These are phyloP conservation scores for Trichoderma asperellum DNA, from an alignment of 2,329 filamentous ascomycete species.

Conservation along the genomic window DNA sequence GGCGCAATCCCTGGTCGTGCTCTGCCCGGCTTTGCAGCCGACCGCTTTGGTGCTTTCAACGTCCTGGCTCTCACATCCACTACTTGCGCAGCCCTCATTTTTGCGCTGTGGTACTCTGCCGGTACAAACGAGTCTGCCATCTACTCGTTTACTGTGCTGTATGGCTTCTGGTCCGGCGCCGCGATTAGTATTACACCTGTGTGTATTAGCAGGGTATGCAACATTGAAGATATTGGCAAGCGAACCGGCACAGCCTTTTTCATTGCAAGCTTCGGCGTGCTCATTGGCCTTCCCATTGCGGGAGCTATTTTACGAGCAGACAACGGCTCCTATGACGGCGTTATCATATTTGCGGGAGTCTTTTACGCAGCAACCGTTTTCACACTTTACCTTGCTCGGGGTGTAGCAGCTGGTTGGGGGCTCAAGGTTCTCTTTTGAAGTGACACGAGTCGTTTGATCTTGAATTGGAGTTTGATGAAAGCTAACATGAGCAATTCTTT, in stretches of 20 bases:
- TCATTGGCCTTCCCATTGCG: conserved; percentile 63
- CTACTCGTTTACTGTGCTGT: conserved; percentile 65
- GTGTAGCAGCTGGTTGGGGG: conserved; percentile 33
- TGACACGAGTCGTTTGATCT: background rate
- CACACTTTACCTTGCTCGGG: conserved; percentile 33
- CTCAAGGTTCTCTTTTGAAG: conserved; percentile 23
- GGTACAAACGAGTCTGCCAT: conserved; percentile 52
- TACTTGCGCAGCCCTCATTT: conserved; percentile 49
- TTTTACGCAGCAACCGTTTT: conserved; percentile 38
- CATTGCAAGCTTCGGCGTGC: conserved; percentile 62
- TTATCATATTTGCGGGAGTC: conserved; percentile 56
- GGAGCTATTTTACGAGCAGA: conserved; percentile 53
- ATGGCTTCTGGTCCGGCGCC: conserved; percentile 71
- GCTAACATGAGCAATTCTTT: background rate
- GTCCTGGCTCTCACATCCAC: conserved; percentile 64
- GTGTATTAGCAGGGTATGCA: conserved; percentile 71
- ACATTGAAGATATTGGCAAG: conserved; percentile 68
- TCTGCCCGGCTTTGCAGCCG: conserved; percentile 68
- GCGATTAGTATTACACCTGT: conserved; percentile 74
- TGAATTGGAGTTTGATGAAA: background rate
- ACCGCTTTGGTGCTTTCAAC: conserved; percentile 71
- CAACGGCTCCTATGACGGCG: conserved; percentile 52
- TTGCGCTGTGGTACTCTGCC: conserved; percentile 65
- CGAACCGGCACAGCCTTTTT: conserved; percentile 73
- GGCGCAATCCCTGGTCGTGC: conserved; percentile 70